phyloP scores from a whole-genome alignment of 2,329 filamentous ascomycete species.

The Talaromyces islandicus region DNA sequence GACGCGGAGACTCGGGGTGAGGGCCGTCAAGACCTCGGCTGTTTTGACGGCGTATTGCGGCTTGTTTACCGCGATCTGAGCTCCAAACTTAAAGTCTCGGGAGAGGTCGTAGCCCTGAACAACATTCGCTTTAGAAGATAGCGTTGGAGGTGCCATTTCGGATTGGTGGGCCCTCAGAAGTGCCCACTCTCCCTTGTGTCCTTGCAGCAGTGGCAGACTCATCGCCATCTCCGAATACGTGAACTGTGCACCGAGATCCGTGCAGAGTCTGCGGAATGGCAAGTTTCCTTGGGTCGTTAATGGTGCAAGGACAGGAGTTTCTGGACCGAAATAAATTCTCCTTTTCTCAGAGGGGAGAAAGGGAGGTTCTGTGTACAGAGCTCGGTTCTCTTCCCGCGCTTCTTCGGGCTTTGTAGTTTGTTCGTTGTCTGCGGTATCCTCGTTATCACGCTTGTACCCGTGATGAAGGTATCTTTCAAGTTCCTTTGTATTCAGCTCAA shows the following conservation, averaged over 20 bases:
- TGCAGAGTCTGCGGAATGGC: constrained; percentile 85
- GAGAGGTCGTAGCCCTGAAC: constrained; percentile 75
- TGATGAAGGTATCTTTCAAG: constrained; percentile 47
- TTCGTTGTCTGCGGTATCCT: constrained; percentile 7
- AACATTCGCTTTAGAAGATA: constrained; percentile 47
- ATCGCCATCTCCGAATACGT: constrained; percentile 99
- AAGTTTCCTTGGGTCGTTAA: constrained; percentile 95
- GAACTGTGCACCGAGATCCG: constrained; percentile 80
- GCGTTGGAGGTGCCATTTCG: constrained; percentile 67
- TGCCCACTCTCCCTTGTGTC: constrained; percentile 88
- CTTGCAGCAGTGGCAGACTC: constrained; percentile 81
- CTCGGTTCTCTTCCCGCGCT: constrained; percentile 62
- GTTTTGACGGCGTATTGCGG: constrained; percentile 87
- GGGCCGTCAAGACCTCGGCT: constrained; percentile 69
- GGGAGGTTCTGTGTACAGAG: constrained; percentile 77
- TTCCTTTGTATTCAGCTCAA: constrained; percentile 57
- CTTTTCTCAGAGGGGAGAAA: constrained; percentile 91
- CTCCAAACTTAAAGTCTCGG: constrained; percentile 81
- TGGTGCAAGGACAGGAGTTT: constrained; percentile 89
- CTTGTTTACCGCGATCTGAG: constrained; percentile 87
- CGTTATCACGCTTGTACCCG: constrained; percentile 31
- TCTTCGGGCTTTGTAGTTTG: constrained; percentile 31
- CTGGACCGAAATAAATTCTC: constrained; percentile 83
- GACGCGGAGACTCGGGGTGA: constrained; percentile 76
- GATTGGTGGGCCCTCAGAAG: constrained; percentile 86